phyloP scores from a whole-genome alignment of 495 filamentous ascomycete genomes.

The Aspergillus haitiensis region DNA sequence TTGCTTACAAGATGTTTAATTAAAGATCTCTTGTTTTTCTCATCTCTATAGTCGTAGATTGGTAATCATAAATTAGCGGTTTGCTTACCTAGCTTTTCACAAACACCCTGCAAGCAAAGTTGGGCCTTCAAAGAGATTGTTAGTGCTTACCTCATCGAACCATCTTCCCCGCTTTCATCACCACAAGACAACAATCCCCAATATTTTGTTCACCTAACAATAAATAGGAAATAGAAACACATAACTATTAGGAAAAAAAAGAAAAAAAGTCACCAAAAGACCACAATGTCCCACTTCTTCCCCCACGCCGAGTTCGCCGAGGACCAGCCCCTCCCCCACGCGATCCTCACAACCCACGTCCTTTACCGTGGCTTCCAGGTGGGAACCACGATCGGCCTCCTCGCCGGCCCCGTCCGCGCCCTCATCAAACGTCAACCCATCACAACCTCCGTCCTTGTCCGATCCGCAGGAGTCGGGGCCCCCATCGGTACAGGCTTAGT shows the following conservation, averaged over 20 bases:
- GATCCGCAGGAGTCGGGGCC: slow-evolving; percentile 34
- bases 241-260: too few relatives aligned
- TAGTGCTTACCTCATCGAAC: too few relatives aligned
- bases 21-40: too few relatives aligned
- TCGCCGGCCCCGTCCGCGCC: slow-evolving; percentile 22
- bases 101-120: too few relatives aligned
- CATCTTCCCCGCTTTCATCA: too few relatives aligned
- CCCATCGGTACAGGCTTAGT: slow-evolving; percentile 30
- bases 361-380: slow-evolving; percentile 53
- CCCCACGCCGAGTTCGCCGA: slow-evolving; percentile 58
- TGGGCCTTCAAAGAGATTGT: too few relatives aligned
- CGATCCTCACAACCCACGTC: slow-evolving; percentile 59
- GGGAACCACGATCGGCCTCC: slow-evolving; percentile 45
- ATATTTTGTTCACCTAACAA: too few relatives aligned
- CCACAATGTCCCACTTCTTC: slow-evolving; percentile 51
- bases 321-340: slow-evolving; percentile 54
- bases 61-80: too few relatives aligned
- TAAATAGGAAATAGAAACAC: background rate
- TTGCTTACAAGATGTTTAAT: too few relatives aligned
- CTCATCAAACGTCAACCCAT: slow-evolving; percentile 18
- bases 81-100: too few relatives aligned
- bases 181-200: too few relatives aligned
- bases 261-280: background rate
- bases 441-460: slow-evolving; percentile 31
- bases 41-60: too few relatives aligned